Evolutionary conservation across 1,139 yeast genomes (phyloP), one percentile per base, ranked within the genome.

Genomic region (Trichomonascaceae sp.): DNA sequence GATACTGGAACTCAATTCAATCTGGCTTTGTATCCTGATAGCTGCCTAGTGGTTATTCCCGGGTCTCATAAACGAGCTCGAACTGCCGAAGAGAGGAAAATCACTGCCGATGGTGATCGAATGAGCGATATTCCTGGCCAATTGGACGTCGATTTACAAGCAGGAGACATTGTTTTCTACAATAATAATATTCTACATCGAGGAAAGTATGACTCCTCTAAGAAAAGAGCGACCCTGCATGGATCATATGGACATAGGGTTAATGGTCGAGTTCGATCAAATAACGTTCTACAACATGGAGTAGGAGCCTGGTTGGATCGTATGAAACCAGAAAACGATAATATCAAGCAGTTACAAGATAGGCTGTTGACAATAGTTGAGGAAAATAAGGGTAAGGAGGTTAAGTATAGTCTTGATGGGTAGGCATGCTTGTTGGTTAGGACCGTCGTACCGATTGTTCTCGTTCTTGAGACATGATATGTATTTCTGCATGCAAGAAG

Each of bases 1-100:
- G 76, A 73, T 53, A 78, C 81, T 27, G 83, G 83, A 1, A 74
- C 82, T 12, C 84, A 80, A 60, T 80, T 79, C 69, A 80, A 80
- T 61, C 70, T 80, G 64, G 80, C 83, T 1, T 67, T 80, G 50
- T 77, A 80, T 10, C 70, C 74, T 7, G 84, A 80, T 58, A 67
- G 67, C 27, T 79, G 83, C 60, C 69, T 80, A 53, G 77, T 80
- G 56, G 83, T 78, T 4, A 68, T 80, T 41, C 83, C 84, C 1
- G 76, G 75, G 1, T 76, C 82, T 5, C 83, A 80, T 61, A 72
- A 70, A 49, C 64, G 84, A 45, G 60, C 79, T 4, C 68, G 84
- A 51, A 79, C 79, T 3, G 69, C 63, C 1, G 79, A 74, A 55
- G 84, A 80, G 63, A 66, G 82, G 20, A 69, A 65, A 36, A 76